A percentile compares a stretch with the other conserved stretches of the same genome.
Evolutionary conservation across 2,329 filamentous ascomycete genomes (phyloP).

Genomic region (Fusarium sarcochroum): DNA sequence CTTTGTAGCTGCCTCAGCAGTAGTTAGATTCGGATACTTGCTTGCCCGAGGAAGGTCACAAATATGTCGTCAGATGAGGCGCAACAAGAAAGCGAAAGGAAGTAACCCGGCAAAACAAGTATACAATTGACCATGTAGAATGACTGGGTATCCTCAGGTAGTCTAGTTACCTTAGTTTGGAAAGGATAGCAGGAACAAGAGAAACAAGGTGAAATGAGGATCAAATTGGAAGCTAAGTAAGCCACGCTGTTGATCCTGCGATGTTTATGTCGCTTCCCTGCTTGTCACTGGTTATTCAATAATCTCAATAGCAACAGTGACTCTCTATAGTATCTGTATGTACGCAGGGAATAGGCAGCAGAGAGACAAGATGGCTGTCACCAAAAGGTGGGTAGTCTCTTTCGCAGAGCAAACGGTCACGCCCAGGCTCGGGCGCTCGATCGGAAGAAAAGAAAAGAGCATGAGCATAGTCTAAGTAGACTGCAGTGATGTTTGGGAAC

Average conservation of each 20-base stretch:
- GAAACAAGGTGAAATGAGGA: constrained; percentile 5
- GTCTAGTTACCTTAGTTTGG: neutral
- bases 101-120: constrained; percentile 21
- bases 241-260: constrained; percentile 20
- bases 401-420: constrained; percentile 20
- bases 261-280: constrained; percentile 2
- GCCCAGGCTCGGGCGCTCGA: neutral
- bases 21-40: constrained; percentile 27
- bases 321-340: no score
- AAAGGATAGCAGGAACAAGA: constrained; percentile 8
- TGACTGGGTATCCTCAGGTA: no score
- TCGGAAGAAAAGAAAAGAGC: constrained; percentile 8
- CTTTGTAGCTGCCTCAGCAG: neutral
- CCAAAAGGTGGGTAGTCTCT: constrained; percentile 6
- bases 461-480: no score
- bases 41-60: constrained; percentile 27
- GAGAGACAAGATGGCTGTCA: constrained; percentile 14
- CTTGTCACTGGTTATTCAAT: constrained; percentile 24
- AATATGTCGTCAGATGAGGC: constrained; percentile 21
- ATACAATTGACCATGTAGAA: constrained; percentile 2
- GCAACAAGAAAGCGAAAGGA: neutral
- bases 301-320: constrained; percentile 23
- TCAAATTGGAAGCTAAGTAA: constrained; percentile 11
- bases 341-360: neutral
- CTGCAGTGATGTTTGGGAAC: neutral